Evolutionary conservation across 768 basidiomycete species (phyloP).

Genomic region (Daedaleopsis sinensis): DNA sequence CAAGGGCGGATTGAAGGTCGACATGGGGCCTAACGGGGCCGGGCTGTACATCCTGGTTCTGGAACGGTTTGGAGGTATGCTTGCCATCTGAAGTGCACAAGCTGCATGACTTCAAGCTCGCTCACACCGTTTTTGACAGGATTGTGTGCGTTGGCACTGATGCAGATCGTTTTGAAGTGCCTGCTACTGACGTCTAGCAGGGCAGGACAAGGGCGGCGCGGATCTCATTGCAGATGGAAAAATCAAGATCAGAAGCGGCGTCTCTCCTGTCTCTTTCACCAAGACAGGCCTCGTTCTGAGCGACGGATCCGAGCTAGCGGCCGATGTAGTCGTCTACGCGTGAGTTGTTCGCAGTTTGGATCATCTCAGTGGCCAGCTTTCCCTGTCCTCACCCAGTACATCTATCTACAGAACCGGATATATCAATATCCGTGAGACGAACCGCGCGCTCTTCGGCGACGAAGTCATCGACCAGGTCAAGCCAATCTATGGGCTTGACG

Average conservation of each 20-base stretch:
- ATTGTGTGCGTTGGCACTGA: background rate
- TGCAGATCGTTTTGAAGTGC: background rate
- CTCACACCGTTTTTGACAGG: background rate
- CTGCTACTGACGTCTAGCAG: background rate
- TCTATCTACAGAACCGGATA: constrained; percentile 36
- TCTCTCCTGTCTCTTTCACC: constrained; percentile 15
- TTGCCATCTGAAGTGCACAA: background rate
- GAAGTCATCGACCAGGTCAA: constrained; percentile 35
- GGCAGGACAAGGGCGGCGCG: constrained; percentile 26
- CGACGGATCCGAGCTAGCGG: constrained; percentile 30
- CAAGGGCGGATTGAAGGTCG: constrained; percentile 41
- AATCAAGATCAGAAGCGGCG: constrained; percentile 26
- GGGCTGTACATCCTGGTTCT: constrained; percentile 33
- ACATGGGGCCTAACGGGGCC: constrained; percentile 37
- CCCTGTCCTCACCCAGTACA: background rate
- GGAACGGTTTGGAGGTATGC: constrained; percentile 38
- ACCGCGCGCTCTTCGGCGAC: constrained; percentile 39
- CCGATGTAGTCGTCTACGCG: constrained; percentile 38
- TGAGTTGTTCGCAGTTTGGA: background rate
- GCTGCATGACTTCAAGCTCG: background rate
- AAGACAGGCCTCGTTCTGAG: constrained; percentile 30
- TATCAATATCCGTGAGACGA: constrained; percentile 32
- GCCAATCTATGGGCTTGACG: constrained; percentile 42
- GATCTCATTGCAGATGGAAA: constrained; percentile 24
- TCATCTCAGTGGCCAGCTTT: background rate